Conservation (phyloP, 1,284 basidiomycete species). For the Sparassis latifolia region DNA sequence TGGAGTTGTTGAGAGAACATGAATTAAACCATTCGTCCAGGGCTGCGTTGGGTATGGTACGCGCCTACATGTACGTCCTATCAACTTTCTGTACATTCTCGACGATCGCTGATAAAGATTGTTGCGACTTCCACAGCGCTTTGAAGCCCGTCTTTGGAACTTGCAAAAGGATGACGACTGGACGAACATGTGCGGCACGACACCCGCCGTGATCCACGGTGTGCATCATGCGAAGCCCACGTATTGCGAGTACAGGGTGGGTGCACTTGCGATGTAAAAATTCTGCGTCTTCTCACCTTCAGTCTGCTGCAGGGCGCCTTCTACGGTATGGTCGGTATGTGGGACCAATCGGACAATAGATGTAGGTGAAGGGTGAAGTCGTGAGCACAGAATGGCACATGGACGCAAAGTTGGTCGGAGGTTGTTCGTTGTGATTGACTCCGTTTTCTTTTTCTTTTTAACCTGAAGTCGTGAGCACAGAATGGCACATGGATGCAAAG, state of each 20-base stretch:
- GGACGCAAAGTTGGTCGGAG: too few species aligned
- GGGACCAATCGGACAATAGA: background rate
- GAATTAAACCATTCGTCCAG: background rate
- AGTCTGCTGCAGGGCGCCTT: background rate
- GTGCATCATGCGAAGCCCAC: conserved; percentile 8
- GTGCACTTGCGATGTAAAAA: background rate
- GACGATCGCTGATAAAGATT: background rate
- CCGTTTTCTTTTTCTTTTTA: too few species aligned
- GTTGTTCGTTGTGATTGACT: too few species aligned
- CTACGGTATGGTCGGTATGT: conserved; percentile 14
- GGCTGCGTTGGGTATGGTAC: conserved; percentile 1
- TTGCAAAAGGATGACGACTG: conserved; percentile 9
- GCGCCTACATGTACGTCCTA: background rate
- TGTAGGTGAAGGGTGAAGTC: background rate
- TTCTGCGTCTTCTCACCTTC: background rate
- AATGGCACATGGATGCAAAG: too few species aligned
- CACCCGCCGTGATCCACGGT: conserved; percentile 9
- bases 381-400: too few species aligned
- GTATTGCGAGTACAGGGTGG: conserved; percentile 10
- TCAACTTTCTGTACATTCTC: background rate
- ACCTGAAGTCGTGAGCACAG: too few species aligned
- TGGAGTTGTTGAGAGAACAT: background rate
- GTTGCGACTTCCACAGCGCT: conserved; percentile 4
- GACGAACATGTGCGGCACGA: conserved; percentile 13
- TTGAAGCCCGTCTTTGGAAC: conserved; percentile 8